phyloP scores from a whole-genome alignment of 257 asterid species.

The Lycium ferocissimum region DNA sequence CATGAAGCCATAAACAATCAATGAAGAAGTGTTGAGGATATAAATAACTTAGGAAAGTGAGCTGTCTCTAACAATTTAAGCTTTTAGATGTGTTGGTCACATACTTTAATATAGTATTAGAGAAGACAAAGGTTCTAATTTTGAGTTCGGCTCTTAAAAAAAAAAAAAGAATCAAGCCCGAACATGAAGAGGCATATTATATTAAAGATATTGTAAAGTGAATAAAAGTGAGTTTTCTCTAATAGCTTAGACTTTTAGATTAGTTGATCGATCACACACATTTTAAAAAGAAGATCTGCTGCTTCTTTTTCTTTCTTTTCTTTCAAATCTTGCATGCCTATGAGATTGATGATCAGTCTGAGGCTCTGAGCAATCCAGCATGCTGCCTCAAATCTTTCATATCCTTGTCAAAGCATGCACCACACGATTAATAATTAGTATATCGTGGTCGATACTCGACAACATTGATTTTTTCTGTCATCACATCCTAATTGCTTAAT shows the following conservation, averaged over 20 bases:
- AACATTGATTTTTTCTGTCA: background rate
- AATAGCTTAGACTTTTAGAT: background rate
- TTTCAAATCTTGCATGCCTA: background rate
- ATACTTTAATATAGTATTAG: too few relatives aligned
- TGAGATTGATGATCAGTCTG: background rate
- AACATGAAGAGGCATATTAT: too few relatives aligned
- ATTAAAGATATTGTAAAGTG: background rate
- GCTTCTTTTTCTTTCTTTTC: background rate
- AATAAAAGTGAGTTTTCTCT: background rate
- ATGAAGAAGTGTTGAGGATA: background rate
- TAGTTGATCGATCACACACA: background rate
- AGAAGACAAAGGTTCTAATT: background rate
- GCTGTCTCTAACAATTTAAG: background rate
- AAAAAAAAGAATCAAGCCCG: background rate
- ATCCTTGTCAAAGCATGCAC: conserved; percentile 26
- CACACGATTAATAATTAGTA: background rate
- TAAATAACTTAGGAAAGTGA: background rate
- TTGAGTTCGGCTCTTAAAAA: background rate
- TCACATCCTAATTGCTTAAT: conserved; percentile 15
- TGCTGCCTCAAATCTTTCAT: background rate
- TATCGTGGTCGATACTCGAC: conserved; percentile 16
- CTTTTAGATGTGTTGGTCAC: background rate
- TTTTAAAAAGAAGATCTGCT: background rate
- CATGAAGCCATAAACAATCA: conserved; percentile 1
- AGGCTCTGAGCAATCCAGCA: background rate